These are phyloP conservation scores for Malassezia globosa DNA, from an alignment of 1,284 basidiomycete genomes.

Conservation along the genomic window DNA sequence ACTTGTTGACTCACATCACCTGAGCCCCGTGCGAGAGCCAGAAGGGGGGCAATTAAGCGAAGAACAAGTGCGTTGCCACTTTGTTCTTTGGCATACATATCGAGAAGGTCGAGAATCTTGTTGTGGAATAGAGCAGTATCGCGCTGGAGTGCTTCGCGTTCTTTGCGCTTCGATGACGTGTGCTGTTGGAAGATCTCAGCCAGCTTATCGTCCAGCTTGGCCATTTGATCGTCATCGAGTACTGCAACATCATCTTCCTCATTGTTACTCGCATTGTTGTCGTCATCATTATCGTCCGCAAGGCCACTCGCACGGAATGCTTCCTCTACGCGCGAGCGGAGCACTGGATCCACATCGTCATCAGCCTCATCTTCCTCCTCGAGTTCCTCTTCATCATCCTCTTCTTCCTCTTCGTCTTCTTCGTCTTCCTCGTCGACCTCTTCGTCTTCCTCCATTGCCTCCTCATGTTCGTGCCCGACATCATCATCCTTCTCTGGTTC, in stretches of 20 bases:
- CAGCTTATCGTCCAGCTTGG: slow-evolving; percentile 84
- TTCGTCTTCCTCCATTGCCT: slow-evolving; percentile 49
- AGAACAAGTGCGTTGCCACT: slow-evolving; percentile 56
- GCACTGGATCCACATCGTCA: slow-evolving; percentile 52
- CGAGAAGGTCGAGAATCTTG: slow-evolving; percentile 80
- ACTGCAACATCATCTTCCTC: slow-evolving; percentile 43
- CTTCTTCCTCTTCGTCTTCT: slow-evolving; percentile 53
- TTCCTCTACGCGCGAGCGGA: slow-evolving; percentile 65
- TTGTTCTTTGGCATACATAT: slow-evolving; percentile 68
- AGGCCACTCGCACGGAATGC: slow-evolving; percentile 65
- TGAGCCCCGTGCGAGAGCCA: slow-evolving; percentile 54
- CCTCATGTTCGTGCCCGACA: slow-evolving; percentile 19
- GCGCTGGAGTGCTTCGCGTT: slow-evolving; percentile 26
- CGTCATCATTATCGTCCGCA: slow-evolving; percentile 51
- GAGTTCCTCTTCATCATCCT: slow-evolving; percentile 49
- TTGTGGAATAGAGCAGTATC: slow-evolving; percentile 70
- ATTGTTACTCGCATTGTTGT: too few species aligned
- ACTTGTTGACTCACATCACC: slow-evolving; percentile 55
- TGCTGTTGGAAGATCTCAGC: slow-evolving; percentile 71
- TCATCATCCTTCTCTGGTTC: slow-evolving; percentile 19
- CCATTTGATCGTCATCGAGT: slow-evolving; percentile 77
- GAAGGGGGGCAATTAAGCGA: slow-evolving; percentile 62
- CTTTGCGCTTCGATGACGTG: slow-evolving; percentile 51
- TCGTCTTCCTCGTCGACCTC: slow-evolving; percentile 18
- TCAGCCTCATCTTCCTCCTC: slow-evolving; percentile 51